Conservation (phyloP, 768 basidiomycete species). For the Tulasnella sp. region DNA sequence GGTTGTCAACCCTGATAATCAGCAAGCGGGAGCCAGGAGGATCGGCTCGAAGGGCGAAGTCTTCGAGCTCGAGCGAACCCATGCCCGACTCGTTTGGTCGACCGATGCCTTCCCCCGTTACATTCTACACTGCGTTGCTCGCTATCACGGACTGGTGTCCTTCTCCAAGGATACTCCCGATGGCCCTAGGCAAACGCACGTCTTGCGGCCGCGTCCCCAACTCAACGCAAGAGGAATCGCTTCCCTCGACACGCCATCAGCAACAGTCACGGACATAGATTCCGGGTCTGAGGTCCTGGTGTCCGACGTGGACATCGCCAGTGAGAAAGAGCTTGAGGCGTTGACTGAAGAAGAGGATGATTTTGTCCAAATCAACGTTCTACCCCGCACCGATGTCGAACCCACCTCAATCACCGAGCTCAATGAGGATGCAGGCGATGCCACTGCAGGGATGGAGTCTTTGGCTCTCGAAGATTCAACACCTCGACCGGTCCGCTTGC, state of each 20-base stretch:
- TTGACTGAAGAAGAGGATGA: conserved; percentile 5
- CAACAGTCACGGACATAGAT: conserved; percentile 44
- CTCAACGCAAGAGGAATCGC: conserved; percentile 37
- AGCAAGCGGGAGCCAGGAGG: neutral
- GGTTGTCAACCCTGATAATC: conserved; percentile 17
- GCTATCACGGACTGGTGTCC: conserved; percentile 68
- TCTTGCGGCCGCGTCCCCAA: conserved; percentile 64
- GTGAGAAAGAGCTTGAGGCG: conserved; percentile 7
- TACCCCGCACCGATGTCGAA: neutral
- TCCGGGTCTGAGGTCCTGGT: conserved; percentile 25
- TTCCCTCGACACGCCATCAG: conserved; percentile 56
- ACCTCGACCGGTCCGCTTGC: neutral
- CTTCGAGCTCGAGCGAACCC: conserved; percentile 53
- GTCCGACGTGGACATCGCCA: conserved; percentile 8
- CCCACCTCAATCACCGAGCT: neutral
- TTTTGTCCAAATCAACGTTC: neutral
- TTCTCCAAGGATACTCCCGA: conserved; percentile 46
- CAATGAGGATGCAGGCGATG: neutral
- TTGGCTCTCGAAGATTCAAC: neutral
- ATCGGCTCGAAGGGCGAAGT: conserved; percentile 26
- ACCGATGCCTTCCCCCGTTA: conserved; percentile 69
- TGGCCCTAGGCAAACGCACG: conserved; percentile 58
- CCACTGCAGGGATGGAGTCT: neutral
- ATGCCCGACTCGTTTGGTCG: conserved; percentile 61
- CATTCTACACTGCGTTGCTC: conserved; percentile 70